Base-by-base conservation (phyloP, 106 monocot species). In the Hemerocallis citrina region DNA sequence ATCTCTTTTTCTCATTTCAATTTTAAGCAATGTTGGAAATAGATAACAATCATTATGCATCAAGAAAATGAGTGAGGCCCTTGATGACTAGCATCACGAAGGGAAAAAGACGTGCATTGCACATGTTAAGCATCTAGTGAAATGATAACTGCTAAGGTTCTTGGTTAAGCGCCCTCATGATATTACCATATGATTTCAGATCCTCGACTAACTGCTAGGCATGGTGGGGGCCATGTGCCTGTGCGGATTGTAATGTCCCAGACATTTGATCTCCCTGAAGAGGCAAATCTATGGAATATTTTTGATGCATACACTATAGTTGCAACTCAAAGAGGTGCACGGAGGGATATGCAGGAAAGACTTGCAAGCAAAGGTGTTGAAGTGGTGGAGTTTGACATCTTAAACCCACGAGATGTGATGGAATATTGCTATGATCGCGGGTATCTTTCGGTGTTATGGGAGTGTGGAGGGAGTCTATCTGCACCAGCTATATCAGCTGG, bases 291-390 rank as follows among this genome's bases (percentile, higher is more conserved):
- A 14, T 99, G 98, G 92, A 92, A 88, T 72, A 82, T 77, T 21
- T 28, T 52, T 75, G 92, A 99, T 75, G 92, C 98, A 58, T 92
- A 85, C 51, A 99, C 98, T 14, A 99, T 92, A 65, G 82, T 99
- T 68, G 82, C 64, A 36, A 98, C 98, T 39, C 98, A 98, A 71
- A 76, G 92, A 49, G 98, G 98, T 70, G 98, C 85, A 63, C 44
- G 85, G 29, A 92, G 73, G 54, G 79, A 88, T 33, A 61, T 99
- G 55, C 92, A 92, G 52, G 56, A 78, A 65, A 69, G 71, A 46
- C 91, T 99, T 73, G 82, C 92, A 23, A 73, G 43, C 28, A 99
- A 99, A 77, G 98, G 92, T 49, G 98, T 99, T 68, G 92, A 99
- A 71, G 92, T 99, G 37, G 85, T 98, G 25, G 98, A 98, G 61